phyloP scores from a whole-genome alignment of 2,329 filamentous ascomycete species.

The Corniculantispora saksenae region DNA sequence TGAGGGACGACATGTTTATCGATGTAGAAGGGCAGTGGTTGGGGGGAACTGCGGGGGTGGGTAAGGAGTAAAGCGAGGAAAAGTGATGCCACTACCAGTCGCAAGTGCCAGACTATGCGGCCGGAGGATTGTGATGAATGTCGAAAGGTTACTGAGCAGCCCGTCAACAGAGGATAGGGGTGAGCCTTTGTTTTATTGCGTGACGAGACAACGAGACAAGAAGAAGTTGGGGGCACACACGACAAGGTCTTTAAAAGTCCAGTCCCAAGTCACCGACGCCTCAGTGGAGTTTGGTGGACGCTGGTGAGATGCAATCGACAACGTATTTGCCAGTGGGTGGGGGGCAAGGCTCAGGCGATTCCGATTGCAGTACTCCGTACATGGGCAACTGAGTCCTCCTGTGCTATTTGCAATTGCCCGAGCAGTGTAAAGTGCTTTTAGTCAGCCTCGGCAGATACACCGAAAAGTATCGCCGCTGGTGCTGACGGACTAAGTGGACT shows the following conservation, averaged over 20 bases:
- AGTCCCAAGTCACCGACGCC: neutral
- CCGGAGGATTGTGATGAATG: too few relatives aligned
- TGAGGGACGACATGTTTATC: constrained; percentile 25
- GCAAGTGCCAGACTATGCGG: neutral
- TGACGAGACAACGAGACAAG: neutral
- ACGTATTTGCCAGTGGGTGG: neutral
- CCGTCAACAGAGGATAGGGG: neutral
- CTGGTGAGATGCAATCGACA: constrained; percentile 10
- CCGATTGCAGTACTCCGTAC: neutral
- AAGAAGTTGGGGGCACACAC: neutral
- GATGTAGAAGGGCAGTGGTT: neutral
- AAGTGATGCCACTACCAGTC: neutral
- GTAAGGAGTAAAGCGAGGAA: neutral
- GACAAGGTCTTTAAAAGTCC: neutral
- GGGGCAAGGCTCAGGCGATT: neutral
- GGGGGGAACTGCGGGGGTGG: neutral
- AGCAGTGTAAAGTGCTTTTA: neutral
- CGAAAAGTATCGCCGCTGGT: constrained; percentile 7
- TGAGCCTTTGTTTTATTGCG: neutral
- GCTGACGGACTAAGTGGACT: neutral
- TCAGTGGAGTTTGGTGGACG: constrained; percentile 7
- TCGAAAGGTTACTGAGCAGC: neutral
- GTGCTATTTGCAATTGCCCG: neutral
- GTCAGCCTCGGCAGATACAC: constrained; percentile 7
- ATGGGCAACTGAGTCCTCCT: neutral